Evolutionary conservation across 73 alveolate species (phyloP), one percentile per base, ranked within the genome.

Genomic region (Chromera velia): DNA sequence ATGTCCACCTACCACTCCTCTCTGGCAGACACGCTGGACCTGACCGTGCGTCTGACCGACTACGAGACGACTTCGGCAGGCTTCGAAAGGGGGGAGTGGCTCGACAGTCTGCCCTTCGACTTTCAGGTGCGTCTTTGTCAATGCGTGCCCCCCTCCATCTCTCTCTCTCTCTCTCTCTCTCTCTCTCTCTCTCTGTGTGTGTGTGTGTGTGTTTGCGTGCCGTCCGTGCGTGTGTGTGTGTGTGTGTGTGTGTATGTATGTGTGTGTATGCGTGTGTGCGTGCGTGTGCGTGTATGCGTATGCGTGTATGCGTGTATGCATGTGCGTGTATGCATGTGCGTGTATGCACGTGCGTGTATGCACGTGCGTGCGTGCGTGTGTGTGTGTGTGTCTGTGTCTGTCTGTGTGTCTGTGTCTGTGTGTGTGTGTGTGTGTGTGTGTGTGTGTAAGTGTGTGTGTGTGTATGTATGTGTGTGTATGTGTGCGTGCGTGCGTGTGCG

Each of bases 381-480:
- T 66, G 73, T 40, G 46, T 66, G 73, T 66, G 73, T 26, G 73
- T 40, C 73, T 66, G 73, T 66, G 73, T 26, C 46, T 40, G 46
- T 66, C 46, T 66, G 73, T 66, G 73, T 40, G 46, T 66, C 46
- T 66, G 73, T 66, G 73, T 40, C 73, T 66, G 73, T 66, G 73
- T 66, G 73, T 40, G 46, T 66, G 73, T 66, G 73, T 66, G 73
- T 40, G 46, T 66, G 73, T 66, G 73, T 66, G 73, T 40, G 46
- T 66, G 73, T 66, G 73, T 66, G 73, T 40, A 33, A 28, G 73
- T 66, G 73, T 66, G 73, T 40, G 46, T 66, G 73, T 66, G 73
- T 66, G 73, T 40, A 33, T 66, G 73, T 66, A 40, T 66, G 73
- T 40, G 46, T 66, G 73, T 66, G 73, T 66, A 40, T 40, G 46